phyloP scores from a whole-genome alignment of 495 filamentous ascomycete genomes.

The Glutinoglossum americanum region DNA sequence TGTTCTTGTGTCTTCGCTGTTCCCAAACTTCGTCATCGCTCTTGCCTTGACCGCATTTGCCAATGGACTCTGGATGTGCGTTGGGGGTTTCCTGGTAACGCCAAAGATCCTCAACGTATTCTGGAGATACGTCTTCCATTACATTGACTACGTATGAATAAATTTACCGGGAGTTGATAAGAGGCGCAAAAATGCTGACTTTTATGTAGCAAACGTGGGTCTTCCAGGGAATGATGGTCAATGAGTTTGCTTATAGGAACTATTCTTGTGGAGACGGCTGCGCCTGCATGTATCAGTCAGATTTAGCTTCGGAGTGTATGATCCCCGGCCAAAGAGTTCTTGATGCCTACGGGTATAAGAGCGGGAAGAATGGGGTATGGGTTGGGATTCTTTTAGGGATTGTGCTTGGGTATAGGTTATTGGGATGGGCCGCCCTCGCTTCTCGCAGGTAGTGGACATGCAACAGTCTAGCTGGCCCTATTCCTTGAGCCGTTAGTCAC shows the following conservation, averaged over 20 bases:
- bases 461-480: too few species aligned
- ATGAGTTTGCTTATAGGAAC: conserved; percentile 43
- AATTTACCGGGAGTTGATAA: conserved; percentile 80
- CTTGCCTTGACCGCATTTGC: conserved; percentile 59
- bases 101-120: conserved; percentile 52
- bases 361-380: too few species aligned
- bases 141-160: conserved; percentile 69
- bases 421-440: too few species aligned
- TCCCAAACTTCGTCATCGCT: conserved; percentile 57
- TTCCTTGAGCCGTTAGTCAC: too few species aligned
- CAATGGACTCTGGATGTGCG: conserved; percentile 74
- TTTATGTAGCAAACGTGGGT: too few species aligned
- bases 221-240: too few species aligned
- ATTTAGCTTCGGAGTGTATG: conserved; percentile 37
- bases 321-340: conserved; percentile 49
- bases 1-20: conserved; percentile 45
- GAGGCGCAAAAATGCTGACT: too few species aligned
- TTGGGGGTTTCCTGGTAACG: conserved; percentile 57
- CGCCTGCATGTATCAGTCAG: conserved; percentile 48
- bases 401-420: too few species aligned
- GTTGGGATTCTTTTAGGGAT: too few species aligned
- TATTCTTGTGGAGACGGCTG: conserved; percentile 49
- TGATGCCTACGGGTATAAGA: conserved; percentile 43
- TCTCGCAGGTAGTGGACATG: too few species aligned
- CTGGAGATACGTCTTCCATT: conserved; percentile 67